These are phyloP conservation scores for Ocimum tenuiflorum DNA, from an alignment of 257 asterid genomes.

Conservation along the genomic window DNA sequence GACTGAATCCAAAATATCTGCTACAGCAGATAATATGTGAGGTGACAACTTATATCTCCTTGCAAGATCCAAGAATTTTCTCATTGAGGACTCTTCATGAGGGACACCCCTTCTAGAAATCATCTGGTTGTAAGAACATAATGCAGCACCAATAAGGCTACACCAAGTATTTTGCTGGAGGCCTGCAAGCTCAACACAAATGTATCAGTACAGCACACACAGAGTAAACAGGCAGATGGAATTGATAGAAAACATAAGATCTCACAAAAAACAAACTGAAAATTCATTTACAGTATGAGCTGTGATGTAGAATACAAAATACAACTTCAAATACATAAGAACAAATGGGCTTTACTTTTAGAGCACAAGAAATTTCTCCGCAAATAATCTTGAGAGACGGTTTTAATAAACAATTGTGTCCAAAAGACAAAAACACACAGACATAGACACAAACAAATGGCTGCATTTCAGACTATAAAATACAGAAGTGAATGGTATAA, in stretches of 20 bases:
- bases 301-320: background rate
- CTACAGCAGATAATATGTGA: constrained; percentile 71
- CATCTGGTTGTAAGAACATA: constrained; percentile 51
- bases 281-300: background rate
- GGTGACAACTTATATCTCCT: constrained; percentile 56
- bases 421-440: background rate
- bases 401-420: constrained; percentile 1
- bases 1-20: constrained; percentile 61
- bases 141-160: constrained; percentile 68
- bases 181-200: constrained; percentile 37
- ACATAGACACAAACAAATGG: constrained; percentile 1
- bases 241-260: background rate
- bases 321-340: background rate
- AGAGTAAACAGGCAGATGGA: background rate
- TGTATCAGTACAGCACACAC: background rate
- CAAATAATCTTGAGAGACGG: background rate
- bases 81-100: constrained; percentile 33
- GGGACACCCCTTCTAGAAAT: constrained; percentile 30
- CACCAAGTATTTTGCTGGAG: constrained; percentile 37
- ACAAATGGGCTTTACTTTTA: background rate
- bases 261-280: background rate
- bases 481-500: background rate
- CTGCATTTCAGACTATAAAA: constrained; percentile 13
- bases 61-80: constrained; percentile 56
- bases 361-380: background rate